Evolutionary conservation across 768 basidiomycete species (phyloP).

Genomic region (Antrodiella citrinella): DNA sequence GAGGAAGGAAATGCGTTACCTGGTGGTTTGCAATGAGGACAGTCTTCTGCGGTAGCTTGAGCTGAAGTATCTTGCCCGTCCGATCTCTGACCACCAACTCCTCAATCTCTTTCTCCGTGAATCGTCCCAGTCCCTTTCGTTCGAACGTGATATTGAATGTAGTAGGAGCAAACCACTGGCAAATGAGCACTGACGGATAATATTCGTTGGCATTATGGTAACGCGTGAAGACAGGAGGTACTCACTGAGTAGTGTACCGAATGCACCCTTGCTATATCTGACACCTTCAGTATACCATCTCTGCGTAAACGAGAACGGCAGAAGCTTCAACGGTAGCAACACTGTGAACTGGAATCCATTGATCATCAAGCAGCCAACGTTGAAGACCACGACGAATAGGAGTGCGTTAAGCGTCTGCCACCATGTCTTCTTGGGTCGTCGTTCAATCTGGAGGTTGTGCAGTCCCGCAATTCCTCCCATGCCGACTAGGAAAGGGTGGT

Average conservation of each 20-base stretch:
- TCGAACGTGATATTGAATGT: conserved; percentile 68
- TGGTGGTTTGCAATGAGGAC: conserved; percentile 93
- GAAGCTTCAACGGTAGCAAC: conserved; percentile 55
- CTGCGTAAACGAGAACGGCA: conserved; percentile 47
- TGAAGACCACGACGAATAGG: conserved; percentile 50
- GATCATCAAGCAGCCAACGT: conserved; percentile 58
- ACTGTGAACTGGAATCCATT: conserved; percentile 67
- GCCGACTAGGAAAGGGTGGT: not conserved
- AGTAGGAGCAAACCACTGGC: conserved; percentile 78
- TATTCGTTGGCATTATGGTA: no score
- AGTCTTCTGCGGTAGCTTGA: conserved; percentile 71
- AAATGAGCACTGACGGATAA: conserved; percentile 74
- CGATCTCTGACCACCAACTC: conserved; percentile 47
- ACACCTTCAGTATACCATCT: conserved; percentile 62
- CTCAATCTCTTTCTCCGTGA: conserved; percentile 53
- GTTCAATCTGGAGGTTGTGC: conserved; percentile 43
- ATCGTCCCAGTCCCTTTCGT: conserved; percentile 53
- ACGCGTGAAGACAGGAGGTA: conserved; percentile 1
- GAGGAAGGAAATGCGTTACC: conserved; percentile 31
- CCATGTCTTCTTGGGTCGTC: conserved; percentile 50
- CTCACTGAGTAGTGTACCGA: conserved; percentile 68
- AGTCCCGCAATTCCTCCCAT: conserved; percentile 1
- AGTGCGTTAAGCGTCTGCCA: conserved; percentile 38
- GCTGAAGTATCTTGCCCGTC: conserved; percentile 44
- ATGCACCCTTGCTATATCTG: conserved; percentile 76